These are phyloP conservation scores for Anisodus tanguticus DNA, from an alignment of 257 asterid species.

Conservation along the genomic window DNA sequence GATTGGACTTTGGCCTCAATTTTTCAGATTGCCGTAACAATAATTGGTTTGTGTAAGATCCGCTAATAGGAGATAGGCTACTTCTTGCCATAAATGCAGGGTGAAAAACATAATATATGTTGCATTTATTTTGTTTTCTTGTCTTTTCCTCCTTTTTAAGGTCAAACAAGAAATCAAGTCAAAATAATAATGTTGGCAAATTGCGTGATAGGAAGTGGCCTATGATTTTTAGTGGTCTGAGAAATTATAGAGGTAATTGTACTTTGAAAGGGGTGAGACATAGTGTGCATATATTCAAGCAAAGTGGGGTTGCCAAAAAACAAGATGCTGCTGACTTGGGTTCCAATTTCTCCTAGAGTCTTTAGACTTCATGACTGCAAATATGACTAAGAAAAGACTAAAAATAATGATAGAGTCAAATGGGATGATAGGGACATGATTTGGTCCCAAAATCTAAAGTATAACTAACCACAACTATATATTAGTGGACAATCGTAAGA, in stretches of 20 bases:
- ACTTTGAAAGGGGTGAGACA: conserved; percentile 20
- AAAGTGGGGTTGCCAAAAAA: conserved; percentile 6
- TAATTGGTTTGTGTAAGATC: not conserved
- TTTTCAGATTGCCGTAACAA: not conserved
- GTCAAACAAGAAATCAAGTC: conserved; percentile 19
- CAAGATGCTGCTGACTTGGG: not conserved
- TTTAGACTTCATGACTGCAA: conserved; percentile 10
- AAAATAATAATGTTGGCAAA: not conserved
- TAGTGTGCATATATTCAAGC: not conserved
- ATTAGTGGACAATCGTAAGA: not conserved
- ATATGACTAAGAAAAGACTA: conserved; percentile 16
- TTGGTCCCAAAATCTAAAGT: conserved; percentile 18
- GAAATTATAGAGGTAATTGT: not conserved
- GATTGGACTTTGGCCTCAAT: not conserved
- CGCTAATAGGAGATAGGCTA: not conserved
- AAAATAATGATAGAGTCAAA: not conserved
- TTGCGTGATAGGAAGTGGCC: conserved; percentile 18
- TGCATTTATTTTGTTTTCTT: not conserved
- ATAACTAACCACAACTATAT: not conserved
- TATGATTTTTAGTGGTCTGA: conserved; percentile 10
- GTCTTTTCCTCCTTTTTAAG: not conserved
- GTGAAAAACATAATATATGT: not conserved
- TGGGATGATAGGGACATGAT: conserved; percentile 24
- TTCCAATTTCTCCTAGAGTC: conserved; percentile 6
- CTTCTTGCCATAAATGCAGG: not conserved